A percentile compares a stretch with the other conserved stretches of the same genome.
These are phyloP conservation scores for Coniferiporia sulphurascens DNA, from an alignment of 1,284 basidiomycete species.

Conservation along the genomic window DNA sequence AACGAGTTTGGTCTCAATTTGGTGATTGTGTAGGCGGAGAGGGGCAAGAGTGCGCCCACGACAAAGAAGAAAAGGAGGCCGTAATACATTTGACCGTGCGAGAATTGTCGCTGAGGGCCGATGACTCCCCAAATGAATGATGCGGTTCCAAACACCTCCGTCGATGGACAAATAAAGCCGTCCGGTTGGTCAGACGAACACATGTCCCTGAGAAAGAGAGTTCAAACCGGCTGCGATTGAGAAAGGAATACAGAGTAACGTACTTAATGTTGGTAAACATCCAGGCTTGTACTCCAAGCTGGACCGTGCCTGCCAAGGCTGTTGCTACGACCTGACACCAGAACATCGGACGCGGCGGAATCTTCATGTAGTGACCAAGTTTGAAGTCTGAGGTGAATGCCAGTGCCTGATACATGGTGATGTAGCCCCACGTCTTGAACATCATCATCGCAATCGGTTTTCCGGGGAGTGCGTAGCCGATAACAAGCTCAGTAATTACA, in stretches of 20 bases:
- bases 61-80: conserved; percentile 48
- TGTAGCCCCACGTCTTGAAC: conserved; percentile 44
- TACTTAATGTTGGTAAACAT: conserved; percentile 52
- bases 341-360: conserved; percentile 55
- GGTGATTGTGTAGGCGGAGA: conserved; percentile 26
- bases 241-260: conserved; percentile 11
- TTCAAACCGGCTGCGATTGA: neutral
- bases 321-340: conserved; percentile 56
- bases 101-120: conserved; percentile 30
- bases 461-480: conserved; percentile 43
- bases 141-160: conserved; percentile 30
- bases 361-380: conserved; percentile 71
- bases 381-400: conserved; percentile 66
- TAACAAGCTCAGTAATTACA: conserved; percentile 49
- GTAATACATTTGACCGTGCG: conserved; percentile 22
- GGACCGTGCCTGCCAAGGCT: conserved; percentile 55
- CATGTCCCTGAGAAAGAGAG: neutral
- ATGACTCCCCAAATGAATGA: conserved; percentile 33
- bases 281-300: conserved; percentile 64
- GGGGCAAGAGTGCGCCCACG: conserved; percentile 41
- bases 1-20: conserved; percentile 22
- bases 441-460: conserved; percentile 46
- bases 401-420: conserved; percentile 38
- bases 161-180: conserved; percentile 31
- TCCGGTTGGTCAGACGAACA: conserved; percentile 35